Conservation (phyloP, 2,329 filamentous ascomycete species). For the Talaromyces sp. region DNA sequence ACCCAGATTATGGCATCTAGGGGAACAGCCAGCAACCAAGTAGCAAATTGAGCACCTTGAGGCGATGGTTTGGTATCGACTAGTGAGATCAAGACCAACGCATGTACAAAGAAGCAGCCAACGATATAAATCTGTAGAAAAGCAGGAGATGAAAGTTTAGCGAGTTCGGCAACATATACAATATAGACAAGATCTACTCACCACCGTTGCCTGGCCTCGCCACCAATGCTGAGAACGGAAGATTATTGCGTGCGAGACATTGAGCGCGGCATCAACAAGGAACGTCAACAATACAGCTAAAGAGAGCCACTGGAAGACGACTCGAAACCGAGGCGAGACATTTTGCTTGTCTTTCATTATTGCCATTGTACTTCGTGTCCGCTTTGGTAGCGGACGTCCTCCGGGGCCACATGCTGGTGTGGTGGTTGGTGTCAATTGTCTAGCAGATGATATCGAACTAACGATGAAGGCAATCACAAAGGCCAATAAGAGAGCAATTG, state of each 20-base stretch:
- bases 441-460: slow-evolving; percentile 56
- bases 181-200: slow-evolving; percentile 45
- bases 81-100: slow-evolving; percentile 79
- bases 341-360: slow-evolving; percentile 48
- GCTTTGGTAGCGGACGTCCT: slow-evolving; percentile 78
- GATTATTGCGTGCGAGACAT: slow-evolving; percentile 69
- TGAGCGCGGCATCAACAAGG: slow-evolving; percentile 67
- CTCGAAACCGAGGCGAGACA: slow-evolving; percentile 64
- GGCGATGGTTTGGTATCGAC: slow-evolving; percentile 80
- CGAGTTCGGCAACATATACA: neutral
- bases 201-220: slow-evolving; percentile 74
- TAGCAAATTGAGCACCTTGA: slow-evolving; percentile 70
- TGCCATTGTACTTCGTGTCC: slow-evolving; percentile 48
- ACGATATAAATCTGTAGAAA: slow-evolving; percentile 70
- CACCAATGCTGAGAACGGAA: slow-evolving; percentile 68
- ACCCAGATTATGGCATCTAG: slow-evolving; percentile 71
- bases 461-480: slow-evolving; percentile 61
- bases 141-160: neutral
- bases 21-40: slow-evolving; percentile 70
- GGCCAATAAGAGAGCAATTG: slow-evolving; percentile 60
- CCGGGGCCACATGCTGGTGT: slow-evolving; percentile 69
- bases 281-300: slow-evolving; percentile 70
- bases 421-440: slow-evolving; percentile 43
- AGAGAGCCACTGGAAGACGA: slow-evolving; percentile 71
- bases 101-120: slow-evolving; percentile 80